Evolutionary conservation across 768 basidiomycete genomes (phyloP), one percentile per base, ranked within the genome.

Genomic region (Xerocomellus amylosporus): DNA sequence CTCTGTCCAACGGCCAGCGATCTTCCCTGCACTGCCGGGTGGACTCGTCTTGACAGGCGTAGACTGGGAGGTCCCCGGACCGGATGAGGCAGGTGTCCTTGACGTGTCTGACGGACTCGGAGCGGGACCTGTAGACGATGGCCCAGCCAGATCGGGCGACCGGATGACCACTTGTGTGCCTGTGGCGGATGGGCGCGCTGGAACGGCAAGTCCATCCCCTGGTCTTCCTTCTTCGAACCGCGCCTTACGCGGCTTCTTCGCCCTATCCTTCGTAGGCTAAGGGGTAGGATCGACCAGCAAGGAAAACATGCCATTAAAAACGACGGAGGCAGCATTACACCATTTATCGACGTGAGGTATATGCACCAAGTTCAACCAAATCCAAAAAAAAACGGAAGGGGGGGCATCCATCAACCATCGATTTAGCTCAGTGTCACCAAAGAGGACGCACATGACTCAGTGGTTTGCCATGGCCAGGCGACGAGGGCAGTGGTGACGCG

Each of bases 361-460:
- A 60, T 59, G 64, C 59, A 63, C 56, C 62, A 58, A 55, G 42
- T 55, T 51, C 49, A 57, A 53, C 26, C 48, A 47, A 53, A 43
- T 20, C 42, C 51, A 54, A 52, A 26, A 56, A 58, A 54, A 37
- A 46, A 44, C n/a, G n/a, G 58, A 54, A 19, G 53, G 54, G 59
- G 31, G 34, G 40, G 53, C 30, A 62, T 56, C 63, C 64, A 65
- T 73, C 70, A 74, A 84, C 78, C 75, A 79, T 71, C 68, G 53
- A 71, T 77, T 74, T 68, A 65, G 60, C 71, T 70, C 66, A 70
- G 67, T 82, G 72, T 75, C 76, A 83, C 84, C 86, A 77, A 78
- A 84, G 82, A 78, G 81, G 80, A 90, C 89, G 87, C 83, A 92
- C 89, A 84, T 92, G 89, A 73, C 81, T 85, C 77, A 90, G 73